A percentile compares a stretch with the other conserved stretches of the same genome.
Evolutionary conservation across 108 stramenopile species (phyloP).

Genomic region (Nannochloropsis salina): DNA sequence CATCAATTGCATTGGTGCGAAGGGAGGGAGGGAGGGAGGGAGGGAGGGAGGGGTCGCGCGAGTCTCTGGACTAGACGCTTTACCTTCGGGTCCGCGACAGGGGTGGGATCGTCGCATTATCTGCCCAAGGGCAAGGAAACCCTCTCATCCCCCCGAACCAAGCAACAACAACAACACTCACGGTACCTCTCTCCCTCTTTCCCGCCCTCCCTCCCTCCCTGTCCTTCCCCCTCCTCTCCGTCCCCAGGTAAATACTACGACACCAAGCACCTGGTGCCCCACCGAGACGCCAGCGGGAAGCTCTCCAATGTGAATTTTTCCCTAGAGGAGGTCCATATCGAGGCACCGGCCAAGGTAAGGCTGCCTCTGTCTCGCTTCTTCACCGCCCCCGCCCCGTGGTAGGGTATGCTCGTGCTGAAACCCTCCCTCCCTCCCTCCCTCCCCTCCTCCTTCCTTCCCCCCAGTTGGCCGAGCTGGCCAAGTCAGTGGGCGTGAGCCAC

Average conservation of each 20-base stretch:
- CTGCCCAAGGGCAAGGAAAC: no score
- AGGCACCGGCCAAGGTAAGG: slow-evolving; percentile 60
- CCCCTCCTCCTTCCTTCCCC: not conserved
- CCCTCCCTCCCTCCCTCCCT: not conserved
- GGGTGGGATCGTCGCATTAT: no score
- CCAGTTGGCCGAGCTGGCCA: slow-evolving; percentile 72
- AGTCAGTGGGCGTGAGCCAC: slow-evolving; percentile 77
- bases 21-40: not conserved
- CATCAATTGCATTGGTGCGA: slow-evolving; percentile 72
- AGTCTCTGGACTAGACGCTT: no score
- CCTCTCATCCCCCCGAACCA: no score
- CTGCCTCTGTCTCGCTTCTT: not conserved
- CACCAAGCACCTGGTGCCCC: slow-evolving; percentile 62
- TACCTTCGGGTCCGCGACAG: no score
- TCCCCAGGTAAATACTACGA: slow-evolving; percentile 72
- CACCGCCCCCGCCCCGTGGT: no score
- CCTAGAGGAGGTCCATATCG: slow-evolving; percentile 80
- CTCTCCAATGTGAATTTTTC: slow-evolving; percentile 58
- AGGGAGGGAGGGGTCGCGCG: no score
- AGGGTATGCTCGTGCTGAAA: no score
- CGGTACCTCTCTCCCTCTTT: no score
- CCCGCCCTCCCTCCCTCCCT: slow-evolving; percentile 1
- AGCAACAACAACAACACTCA: no score
- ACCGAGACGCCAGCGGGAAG: slow-evolving; percentile 22
- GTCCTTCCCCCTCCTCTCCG: not conserved